Evolutionary conservation across 2,329 filamentous ascomycete species (phyloP), one percentile per base, ranked within the genome.

Genomic region (Mycosphaerella sp.): DNA sequence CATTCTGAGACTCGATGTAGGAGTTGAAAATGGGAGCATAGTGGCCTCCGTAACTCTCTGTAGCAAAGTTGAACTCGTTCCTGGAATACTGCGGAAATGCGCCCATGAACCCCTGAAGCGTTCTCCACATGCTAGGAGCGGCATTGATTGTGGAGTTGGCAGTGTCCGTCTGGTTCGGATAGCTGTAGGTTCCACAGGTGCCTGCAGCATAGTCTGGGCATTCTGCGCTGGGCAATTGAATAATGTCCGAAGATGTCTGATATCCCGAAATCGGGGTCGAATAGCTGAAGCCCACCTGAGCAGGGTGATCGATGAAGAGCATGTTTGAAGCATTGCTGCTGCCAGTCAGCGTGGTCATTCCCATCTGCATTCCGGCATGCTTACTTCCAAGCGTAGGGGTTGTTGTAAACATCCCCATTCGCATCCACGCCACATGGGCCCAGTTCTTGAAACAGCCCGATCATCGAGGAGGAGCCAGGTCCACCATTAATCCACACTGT

Each of bases 241-340:
- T 66, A 38, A 80, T 71, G 8, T 59, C 46, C 1, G 62, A 44
- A 41, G 73, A 67, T 9, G 52, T 48, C n/a, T 55, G 61, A 55
- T 74, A 76, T 1, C 59, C 74, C 17, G 73, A 70, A 6, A 75
- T 67, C 0, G 74, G 70, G 10, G 70, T 66, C 4, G 73, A 72
- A 64, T 83, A 84, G 9, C 77, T 81, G 62, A 83, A 79, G 0
- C 81, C 81, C 4, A 80, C 77, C 45, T 79, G 76, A 8, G 75
- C 78, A 7, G 81, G 85, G 66, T 87, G 80, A 61, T 88, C 84
- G 60, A 88, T 80, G 68, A 85, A 87, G 12, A 88, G 78, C 77
- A 86, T 80, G 59, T 86, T 86, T 32, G 78, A 79, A 23, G 79
- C 75, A 60, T 81, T 80, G 53, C 26, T 29, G 26, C 26, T 29